These are phyloP conservation scores for Fagopyrum esculentum DNA, from an alignment of 148 eudicot genomes.

Conservation along the genomic window DNA sequence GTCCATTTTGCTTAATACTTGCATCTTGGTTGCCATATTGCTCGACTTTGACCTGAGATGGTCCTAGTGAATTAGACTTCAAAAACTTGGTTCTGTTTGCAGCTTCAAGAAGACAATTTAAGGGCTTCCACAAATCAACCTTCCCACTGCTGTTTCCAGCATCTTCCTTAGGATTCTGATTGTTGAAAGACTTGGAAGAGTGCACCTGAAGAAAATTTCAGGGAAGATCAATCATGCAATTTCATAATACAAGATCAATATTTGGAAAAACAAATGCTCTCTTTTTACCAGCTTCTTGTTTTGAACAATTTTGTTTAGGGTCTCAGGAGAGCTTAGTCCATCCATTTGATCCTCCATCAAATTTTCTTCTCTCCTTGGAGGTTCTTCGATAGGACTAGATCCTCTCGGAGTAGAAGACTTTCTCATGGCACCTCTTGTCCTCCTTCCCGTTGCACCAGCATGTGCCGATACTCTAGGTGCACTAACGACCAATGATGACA, in stretches of 20 bases:
- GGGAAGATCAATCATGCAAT: not conserved
- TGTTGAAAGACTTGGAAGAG: conserved; percentile 46
- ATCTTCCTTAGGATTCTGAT: conserved; percentile 33
- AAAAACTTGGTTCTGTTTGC: conserved; percentile 79
- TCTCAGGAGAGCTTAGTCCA: conserved; percentile 76
- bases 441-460: conserved; percentile 67
- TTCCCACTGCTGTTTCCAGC: conserved; percentile 37
- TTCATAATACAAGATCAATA: not conserved
- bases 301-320: conserved; percentile 50
- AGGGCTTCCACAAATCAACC: conserved; percentile 78
- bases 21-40: conserved; percentile 25
- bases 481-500: conserved; percentile 77
- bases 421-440: conserved; percentile 52
- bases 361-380: conserved; percentile 53
- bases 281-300: conserved; percentile 59
- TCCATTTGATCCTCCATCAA: conserved; percentile 50
- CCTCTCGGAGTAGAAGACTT: conserved; percentile 47
- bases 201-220: conserved; percentile 33
- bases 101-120: conserved; percentile 79
- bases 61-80: conserved; percentile 53
- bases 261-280: not conserved
- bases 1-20: conserved; percentile 43
- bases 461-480: conserved; percentile 75
- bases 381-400: conserved; percentile 50
- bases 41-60: conserved; percentile 41